These are phyloP conservation scores for Ophiostoma triangulosporum DNA, from an alignment of 2,329 filamentous ascomycete species.

Conservation along the genomic window DNA sequence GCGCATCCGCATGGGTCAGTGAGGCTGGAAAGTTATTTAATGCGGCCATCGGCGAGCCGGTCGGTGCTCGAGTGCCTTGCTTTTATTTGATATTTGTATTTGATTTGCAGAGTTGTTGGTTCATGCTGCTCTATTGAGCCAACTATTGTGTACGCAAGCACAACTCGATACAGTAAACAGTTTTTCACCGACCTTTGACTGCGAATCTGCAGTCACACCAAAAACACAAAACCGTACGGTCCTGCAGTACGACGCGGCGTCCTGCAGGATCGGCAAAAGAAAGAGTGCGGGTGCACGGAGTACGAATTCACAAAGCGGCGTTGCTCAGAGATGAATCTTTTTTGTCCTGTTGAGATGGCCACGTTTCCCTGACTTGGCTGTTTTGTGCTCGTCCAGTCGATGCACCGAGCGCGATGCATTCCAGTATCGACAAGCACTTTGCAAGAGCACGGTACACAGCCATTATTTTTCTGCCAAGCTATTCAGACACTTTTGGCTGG, in stretches of 20 bases:
- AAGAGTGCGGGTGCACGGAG: background rate
- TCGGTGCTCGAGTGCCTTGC: background rate
- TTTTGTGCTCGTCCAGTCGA: background rate
- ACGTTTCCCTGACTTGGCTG: background rate
- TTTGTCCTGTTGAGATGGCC: background rate
- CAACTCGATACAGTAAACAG: background rate
- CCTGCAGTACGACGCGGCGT: constrained; percentile 6
- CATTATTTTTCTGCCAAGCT: background rate
- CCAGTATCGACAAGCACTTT: background rate
- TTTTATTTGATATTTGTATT: background rate
- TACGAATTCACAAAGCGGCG: background rate
- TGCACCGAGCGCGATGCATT: background rate
- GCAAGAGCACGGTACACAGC: background rate
- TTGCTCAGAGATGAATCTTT: background rate
- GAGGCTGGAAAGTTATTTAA: background rate
- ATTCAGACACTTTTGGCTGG: background rate
- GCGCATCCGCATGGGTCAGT: background rate
- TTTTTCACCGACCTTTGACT: background rate
- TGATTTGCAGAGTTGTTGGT: background rate
- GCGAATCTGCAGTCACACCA: background rate
- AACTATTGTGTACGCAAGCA: background rate
- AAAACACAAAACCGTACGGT: too few species aligned
- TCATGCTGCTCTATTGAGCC: background rate
- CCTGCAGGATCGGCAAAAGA: constrained; percentile 8
- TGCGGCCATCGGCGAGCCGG: background rate